phyloP scores from a whole-genome alignment of 1,284 basidiomycete species.

The Ceratobasidium sp. region DNA sequence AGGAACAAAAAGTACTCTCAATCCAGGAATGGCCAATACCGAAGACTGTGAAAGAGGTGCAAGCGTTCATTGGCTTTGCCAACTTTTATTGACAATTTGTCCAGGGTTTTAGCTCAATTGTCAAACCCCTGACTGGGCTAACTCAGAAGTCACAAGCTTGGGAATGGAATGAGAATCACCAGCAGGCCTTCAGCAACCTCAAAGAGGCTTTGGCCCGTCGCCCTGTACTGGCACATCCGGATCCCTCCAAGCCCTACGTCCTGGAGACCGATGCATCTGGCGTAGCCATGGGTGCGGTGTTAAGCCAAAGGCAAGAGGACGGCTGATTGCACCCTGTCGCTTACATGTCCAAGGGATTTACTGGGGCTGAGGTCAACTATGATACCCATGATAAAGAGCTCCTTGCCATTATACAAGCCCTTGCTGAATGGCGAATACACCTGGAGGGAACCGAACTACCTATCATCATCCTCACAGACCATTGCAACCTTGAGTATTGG shows the following conservation, averaged over 20 bases:
- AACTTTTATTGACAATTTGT: conserved; percentile 55
- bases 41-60: conserved; percentile 47
- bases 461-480: conserved; percentile 56
- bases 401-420: conserved; percentile 43
- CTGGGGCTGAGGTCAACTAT: conserved; percentile 53
- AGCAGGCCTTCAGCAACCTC: conserved; percentile 50
- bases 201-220: conserved; percentile 42
- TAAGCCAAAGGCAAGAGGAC: conserved; percentile 47
- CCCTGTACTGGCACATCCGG: conserved; percentile 21
- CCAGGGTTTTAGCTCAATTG: conserved; percentile 49
- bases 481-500: conserved; percentile 58
- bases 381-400: conserved; percentile 54
- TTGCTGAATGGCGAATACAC: conserved; percentile 49
- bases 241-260: conserved; percentile 7
- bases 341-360: conserved; percentile 27
- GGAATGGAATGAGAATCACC: conserved; percentile 39
- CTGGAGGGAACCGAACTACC: conserved; percentile 50
- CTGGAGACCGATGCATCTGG: conserved; percentile 35
- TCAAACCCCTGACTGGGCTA: conserved; percentile 48
- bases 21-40: conserved; percentile 51
- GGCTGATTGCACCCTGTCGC: conserved; percentile 44
- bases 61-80: no score
- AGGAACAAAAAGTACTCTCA: conserved; percentile 49
- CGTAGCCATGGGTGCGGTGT: conserved; percentile 30
- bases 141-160: conserved; percentile 45